Evolutionary conservation across 176 grass and related monocot genomes (phyloP), one percentile per base, ranked within the genome.

Genomic region (Eragrostis nindensis): DNA sequence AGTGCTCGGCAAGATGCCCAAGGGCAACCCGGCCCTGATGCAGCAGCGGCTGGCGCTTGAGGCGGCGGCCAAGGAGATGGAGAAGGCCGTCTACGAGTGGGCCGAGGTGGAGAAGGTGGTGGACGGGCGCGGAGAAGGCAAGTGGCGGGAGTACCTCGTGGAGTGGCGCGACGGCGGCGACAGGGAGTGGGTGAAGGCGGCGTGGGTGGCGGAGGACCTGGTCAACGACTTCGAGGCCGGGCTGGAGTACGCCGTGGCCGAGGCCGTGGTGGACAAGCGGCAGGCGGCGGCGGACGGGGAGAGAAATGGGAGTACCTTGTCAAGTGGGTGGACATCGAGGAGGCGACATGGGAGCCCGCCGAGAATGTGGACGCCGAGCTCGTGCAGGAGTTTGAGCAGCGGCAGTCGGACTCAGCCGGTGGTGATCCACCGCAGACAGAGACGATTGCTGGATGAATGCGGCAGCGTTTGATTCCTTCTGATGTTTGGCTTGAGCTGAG

Each of bases 21-120:
- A 88, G 83, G 93, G 90, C 41, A 89, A 86, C n/a, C 90, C 95
- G 4, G 73, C 88, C 48, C 66, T 71, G 85, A 86, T 98, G 46
- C 92, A 90, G 72, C 77, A 89, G 83, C 87, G 95, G 55, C 50
- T 87, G 75, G 95, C 88, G 57, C 65, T 93, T 46, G 88, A 94
- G 86, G 92, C 86, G 66, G 88, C 92, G 26, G 63, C 42, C 11
- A 84, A 68, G 49, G 95, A 95, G 86, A 79, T 98, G 84, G 95
- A 98, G 86, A 92, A 82, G 88, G 90, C 85, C 16, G 90, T 98
- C 74, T 98, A 92, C 85, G 90, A 98, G 88, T 98, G 92, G 95
- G 92, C 80, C n/a, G 86, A 95, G 75, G 92, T 98, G 78, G 96
- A 85, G 80, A 91, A 63, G 90, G 88, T 98, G 73, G 76, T 98